These are phyloP conservation scores for Wallemia mellicola DNA, from an alignment of 1,284 basidiomycete genomes.

Conservation along the genomic window DNA sequence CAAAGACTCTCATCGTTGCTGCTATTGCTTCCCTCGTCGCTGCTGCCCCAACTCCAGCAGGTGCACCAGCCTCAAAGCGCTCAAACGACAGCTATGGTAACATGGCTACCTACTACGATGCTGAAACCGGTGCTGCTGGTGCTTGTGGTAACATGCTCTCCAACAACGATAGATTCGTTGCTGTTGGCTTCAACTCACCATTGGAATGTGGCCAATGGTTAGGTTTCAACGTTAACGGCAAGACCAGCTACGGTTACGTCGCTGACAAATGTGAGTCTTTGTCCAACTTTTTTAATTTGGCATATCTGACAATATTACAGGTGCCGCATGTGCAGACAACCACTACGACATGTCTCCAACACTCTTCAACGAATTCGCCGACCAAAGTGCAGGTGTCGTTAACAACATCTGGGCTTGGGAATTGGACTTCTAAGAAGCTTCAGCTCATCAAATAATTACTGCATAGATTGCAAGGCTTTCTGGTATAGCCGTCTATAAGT, in stretches of 20 bases:
- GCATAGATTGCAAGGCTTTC: too few relatives aligned
- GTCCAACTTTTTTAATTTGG: background rate
- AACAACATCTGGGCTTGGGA: background rate
- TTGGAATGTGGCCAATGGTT: background rate
- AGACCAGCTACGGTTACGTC: background rate
- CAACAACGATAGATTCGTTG: background rate
- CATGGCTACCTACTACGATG: background rate
- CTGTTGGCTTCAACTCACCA: background rate
- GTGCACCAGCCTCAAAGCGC: background rate
- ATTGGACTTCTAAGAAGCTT: background rate
- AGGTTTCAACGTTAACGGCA: background rate
- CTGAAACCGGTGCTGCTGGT: background rate
- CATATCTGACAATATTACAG: background rate
- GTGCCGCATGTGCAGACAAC: background rate
- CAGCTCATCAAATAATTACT: too few relatives aligned
- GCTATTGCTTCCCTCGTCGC: background rate
- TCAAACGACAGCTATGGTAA: background rate
- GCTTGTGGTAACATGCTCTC: background rate
- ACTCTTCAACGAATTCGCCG: background rate
- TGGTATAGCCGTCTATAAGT: too few relatives aligned
- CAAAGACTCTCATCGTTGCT: background rate
- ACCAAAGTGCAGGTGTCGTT: background rate
- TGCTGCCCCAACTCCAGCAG: background rate
- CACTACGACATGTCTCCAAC: background rate
- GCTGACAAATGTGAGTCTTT: background rate